Conservation (phyloP, 192 early-diverging fungal species). For the Dissophora globulifera region DNA sequence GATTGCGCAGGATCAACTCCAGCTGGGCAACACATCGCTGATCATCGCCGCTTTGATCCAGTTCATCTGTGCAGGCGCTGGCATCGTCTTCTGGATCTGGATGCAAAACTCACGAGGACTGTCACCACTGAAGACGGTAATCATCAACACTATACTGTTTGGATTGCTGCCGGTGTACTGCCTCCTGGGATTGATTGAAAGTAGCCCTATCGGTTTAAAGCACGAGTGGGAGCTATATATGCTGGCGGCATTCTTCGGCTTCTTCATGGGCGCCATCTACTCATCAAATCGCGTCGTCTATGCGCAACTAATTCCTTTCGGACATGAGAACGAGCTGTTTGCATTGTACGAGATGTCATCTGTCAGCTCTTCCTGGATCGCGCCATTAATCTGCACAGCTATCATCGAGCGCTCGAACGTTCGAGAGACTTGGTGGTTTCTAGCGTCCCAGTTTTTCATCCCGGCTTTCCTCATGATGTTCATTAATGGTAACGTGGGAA, state of each 20-base stretch:
- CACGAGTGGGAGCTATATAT: conserved; percentile 63
- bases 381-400: conserved; percentile 66
- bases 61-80: conserved; percentile 58
- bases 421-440: conserved; percentile 34
- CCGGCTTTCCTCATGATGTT: conserved; percentile 35
- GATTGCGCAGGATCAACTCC: conserved; percentile 64
- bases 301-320: conserved; percentile 68
- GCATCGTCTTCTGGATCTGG: conserved; percentile 66
- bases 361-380: conserved; percentile 64
- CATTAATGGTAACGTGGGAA: conserved; percentile 33
- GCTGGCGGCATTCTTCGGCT: conserved; percentile 60
- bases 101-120: conserved; percentile 62
- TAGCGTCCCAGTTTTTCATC: conserved; percentile 32
- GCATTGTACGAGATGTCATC: conserved; percentile 65
- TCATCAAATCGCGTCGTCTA: conserved; percentile 64
- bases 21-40: conserved; percentile 54
- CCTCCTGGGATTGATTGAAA: conserved; percentile 64
- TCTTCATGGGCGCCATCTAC: conserved; percentile 62
- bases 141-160: conserved; percentile 63
- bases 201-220: conserved; percentile 52
- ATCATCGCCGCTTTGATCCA: conserved; percentile 65
- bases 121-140: conserved; percentile 61
- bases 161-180: conserved; percentile 68
- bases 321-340: conserved; percentile 74
- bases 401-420: conserved; percentile 56